phyloP scores from a whole-genome alignment of 805 yeast species.

The Spathaspora passalidarum region DNA sequence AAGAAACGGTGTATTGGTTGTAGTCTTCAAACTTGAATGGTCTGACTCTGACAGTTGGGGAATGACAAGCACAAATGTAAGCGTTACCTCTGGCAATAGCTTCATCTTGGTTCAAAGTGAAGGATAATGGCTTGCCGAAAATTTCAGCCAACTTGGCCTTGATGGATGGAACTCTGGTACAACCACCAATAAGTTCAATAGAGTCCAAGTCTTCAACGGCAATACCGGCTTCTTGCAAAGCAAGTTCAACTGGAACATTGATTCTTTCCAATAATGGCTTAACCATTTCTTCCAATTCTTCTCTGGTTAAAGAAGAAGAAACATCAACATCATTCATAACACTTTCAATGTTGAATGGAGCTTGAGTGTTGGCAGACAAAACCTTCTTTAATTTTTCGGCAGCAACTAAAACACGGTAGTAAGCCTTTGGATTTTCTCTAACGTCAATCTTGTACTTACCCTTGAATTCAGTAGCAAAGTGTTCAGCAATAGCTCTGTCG shows the following conservation, averaged over 20 bases:
- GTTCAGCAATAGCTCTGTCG: conserved; percentile 90
- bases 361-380: conserved; percentile 89
- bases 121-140: conserved; percentile 82
- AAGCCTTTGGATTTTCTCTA: conserved; percentile 89
- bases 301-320: conserved; percentile 83
- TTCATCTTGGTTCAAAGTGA: conserved; percentile 98
- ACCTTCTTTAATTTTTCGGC: conserved; percentile 95
- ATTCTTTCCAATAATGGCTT: conserved; percentile 77
- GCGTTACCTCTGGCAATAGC: conserved; percentile 99
- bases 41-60: conserved; percentile 97
- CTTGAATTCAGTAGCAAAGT: conserved; percentile 90
- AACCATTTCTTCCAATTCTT: conserved; percentile 87
- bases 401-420: conserved; percentile 86
- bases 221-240: conserved; percentile 77
- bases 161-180: conserved; percentile 94
- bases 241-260: conserved; percentile 72
- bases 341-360: conserved; percentile 94
- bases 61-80: conserved; percentile 97
- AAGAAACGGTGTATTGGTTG: conserved; percentile 89
- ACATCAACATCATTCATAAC: conserved; percentile 97
- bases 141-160: conserved; percentile 77
- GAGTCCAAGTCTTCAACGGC: conserved; percentile 75
- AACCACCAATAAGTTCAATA: conserved; percentile 96
- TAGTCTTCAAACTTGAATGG: conserved; percentile 97
- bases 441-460: conserved; percentile 92